Base-by-base conservation (phyloP, 805 yeast genomes). In the Pichia paraexigua region DNA sequence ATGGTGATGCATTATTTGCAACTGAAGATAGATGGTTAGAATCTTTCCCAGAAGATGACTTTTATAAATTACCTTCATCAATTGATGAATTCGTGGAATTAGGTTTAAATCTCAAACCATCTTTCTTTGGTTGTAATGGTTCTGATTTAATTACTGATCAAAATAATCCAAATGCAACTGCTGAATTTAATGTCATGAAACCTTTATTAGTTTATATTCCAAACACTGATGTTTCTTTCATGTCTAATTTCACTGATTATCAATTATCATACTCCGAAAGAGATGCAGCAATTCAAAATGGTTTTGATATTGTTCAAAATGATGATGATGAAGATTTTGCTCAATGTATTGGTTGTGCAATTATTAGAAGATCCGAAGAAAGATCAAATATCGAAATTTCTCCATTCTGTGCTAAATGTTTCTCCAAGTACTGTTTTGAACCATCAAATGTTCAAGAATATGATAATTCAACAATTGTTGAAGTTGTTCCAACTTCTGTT, bases 41-140 rank as follows among this genome's bases (percentile, higher is more conserved):
- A 17, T 72, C 74, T 50, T 82, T 80, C 43, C 70, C 74, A 50
- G 76, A 78, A 45, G 76, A 82, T 20, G 66, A 79, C 2, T 85
- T 83, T 70, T 94, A 94, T 18, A 75, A 82, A 54, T 85, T 87
- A 35, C 95, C 96, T 24, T 41, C 48, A 1, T 83, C 80, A 57
- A 65, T 62, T 10, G 69, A 73, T 41, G 78, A 87, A 1, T 85
- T 87, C 62, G 64, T 77, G 37, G 72, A 74, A 48, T 58, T 69
- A 53, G 85, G 83, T 47, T 72, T 85, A 54, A 82, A 83, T 28
- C 67, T 78, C 18, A 74, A 68, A 55, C 95, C 95, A 28, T 74
- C 81, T 0, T 87, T 88, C 68, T 88, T 88, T 63, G 96, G 96
- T 28, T 87, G 96, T 68, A 77, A 85, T 62, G 78, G 86, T 18